phyloP scores from a whole-genome alignment of 805 yeast species.

The Danielozyma ontarioensis region DNA sequence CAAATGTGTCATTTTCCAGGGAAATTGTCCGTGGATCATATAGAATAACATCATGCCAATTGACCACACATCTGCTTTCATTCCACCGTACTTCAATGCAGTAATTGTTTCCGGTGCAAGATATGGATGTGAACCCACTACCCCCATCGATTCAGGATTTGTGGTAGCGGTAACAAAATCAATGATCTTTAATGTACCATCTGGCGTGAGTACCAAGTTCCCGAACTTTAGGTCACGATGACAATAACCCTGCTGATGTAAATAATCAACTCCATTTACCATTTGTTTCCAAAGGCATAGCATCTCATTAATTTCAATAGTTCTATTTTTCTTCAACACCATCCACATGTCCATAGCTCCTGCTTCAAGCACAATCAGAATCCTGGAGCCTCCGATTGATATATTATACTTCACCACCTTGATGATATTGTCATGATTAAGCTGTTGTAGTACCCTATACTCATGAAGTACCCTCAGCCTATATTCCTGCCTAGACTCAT shows the following conservation, averaged over 20 bases:
- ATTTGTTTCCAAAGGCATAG: constrained; percentile 39
- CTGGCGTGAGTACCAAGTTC: constrained; percentile 31
- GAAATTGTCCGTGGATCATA: constrained; percentile 25
- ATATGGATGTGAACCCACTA: constrained; percentile 43
- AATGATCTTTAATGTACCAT: constrained; percentile 36
- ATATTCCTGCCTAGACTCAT: constrained; percentile 38
- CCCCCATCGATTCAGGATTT: constrained; percentile 26
- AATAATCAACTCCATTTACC: constrained; percentile 28
- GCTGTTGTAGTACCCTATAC: constrained; percentile 19
- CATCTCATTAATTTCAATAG: constrained; percentile 7
- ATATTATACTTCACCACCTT: constrained; percentile 24
- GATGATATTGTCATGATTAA: constrained; percentile 32
- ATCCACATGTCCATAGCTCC: constrained; percentile 15
- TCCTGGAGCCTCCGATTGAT: constrained; percentile 12
- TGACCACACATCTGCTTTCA: constrained; percentile 45
- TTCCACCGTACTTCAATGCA: constrained; percentile 34
- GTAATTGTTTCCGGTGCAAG: constrained; percentile 45
- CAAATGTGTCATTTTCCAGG: constrained; percentile 44
- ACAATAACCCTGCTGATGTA: constrained; percentile 34
- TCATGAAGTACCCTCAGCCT: constrained; percentile 33
- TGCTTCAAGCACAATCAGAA: constrained; percentile 30
- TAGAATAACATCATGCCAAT: constrained; percentile 39
- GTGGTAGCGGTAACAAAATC: constrained; percentile 35
- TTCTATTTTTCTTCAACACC: constrained; percentile 5
- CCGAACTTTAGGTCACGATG: constrained; percentile 50